A percentile compares a stretch with the other conserved stretches of the same genome.
These are phyloP conservation scores for Pichia sp. DNA, from an alignment of 1,139 yeast species.

Conservation along the genomic window DNA sequence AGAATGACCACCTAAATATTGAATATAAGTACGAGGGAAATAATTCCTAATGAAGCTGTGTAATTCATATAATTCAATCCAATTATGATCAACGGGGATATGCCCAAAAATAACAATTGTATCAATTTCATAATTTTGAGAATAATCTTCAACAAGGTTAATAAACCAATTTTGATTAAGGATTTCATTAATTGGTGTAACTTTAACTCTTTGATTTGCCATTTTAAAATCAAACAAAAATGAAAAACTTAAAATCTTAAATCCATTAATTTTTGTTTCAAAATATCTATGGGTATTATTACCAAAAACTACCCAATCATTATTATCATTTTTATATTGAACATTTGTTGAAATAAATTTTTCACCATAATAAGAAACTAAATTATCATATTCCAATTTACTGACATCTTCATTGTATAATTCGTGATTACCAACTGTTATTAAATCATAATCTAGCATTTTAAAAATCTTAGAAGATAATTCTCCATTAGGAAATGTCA, in stretches of 20 bases:
- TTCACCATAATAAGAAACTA: slow-evolving; percentile 55
- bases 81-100: slow-evolving; percentile 57
- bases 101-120: slow-evolving; percentile 71
- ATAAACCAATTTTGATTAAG: slow-evolving; percentile 60
- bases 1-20: slow-evolving; percentile 91
- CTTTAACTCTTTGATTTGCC: slow-evolving; percentile 54
- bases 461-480: slow-evolving; percentile 57
- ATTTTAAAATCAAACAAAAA: slow-evolving; percentile 73
- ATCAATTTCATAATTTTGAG: slow-evolving; percentile 49
- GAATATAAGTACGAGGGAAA: slow-evolving; percentile 62
- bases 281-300: slow-evolving; percentile 56
- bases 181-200: slow-evolving; percentile 54
- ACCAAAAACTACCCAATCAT: slow-evolving; percentile 61
- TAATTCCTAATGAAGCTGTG: slow-evolving; percentile 49
- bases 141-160: slow-evolving; percentile 37
- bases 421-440: slow-evolving; percentile 92
- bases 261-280: slow-evolving; percentile 48
- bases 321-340: slow-evolving; percentile 48
- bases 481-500: slow-evolving; percentile 61
- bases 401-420: slow-evolving; percentile 68
- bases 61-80: slow-evolving; percentile 50
- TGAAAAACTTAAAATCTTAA: slow-evolving; percentile 62
- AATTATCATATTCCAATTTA: slow-evolving; percentile 53
- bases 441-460: slow-evolving; percentile 63
- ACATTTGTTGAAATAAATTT: slow-evolving; percentile 78